A percentile compares a stretch with the other conserved stretches of the same genome.
Conservation (phyloP, 176 grass and related monocot genomes). For the Hordeum marinum region DNA sequence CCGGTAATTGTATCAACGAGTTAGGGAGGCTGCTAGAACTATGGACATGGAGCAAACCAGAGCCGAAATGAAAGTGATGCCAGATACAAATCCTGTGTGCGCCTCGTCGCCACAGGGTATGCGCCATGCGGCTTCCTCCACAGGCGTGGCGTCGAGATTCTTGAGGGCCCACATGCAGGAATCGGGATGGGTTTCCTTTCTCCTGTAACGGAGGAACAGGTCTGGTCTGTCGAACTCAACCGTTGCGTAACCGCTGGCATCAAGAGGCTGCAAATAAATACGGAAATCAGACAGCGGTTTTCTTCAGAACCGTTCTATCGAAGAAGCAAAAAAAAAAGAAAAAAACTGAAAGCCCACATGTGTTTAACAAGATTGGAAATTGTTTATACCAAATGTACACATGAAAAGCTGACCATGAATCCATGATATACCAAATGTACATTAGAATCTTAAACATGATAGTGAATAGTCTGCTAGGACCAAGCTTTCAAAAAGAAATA, state of each 20-base stretch:
- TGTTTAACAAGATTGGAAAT: not conserved
- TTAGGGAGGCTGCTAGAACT: slow-evolving; percentile 38
- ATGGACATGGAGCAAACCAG: slow-evolving; percentile 63
- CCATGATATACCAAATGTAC: not conserved
- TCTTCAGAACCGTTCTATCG: not conserved
- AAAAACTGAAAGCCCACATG: not conserved
- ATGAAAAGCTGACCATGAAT: not conserved
- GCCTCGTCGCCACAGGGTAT: slow-evolving; percentile 68
- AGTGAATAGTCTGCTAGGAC: not conserved
- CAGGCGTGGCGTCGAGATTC: slow-evolving; percentile 2
- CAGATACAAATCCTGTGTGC: slow-evolving; percentile 56
- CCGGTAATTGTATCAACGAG: slow-evolving; percentile 7
- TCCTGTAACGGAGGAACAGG: slow-evolving; percentile 54
- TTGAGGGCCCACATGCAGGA: slow-evolving; percentile 39
- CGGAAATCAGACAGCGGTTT: not conserved
- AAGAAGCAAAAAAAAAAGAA: not conserved
- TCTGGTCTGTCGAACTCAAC: slow-evolving; percentile 46
- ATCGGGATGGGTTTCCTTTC: slow-evolving; percentile 24
- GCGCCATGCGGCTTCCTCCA: slow-evolving; percentile 43
- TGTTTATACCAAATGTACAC: not conserved
- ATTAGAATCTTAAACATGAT: not conserved
- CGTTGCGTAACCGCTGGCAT: slow-evolving; percentile 41
- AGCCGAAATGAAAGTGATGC: slow-evolving; percentile 64
- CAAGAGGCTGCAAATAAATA: slow-evolving; percentile 59
- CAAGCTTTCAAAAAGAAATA: not conserved